Evolutionary conservation across 2,329 filamentous ascomycete species (phyloP), one percentile per base, ranked within the genome.

Genomic region (Sordariomycetes sp.): DNA sequence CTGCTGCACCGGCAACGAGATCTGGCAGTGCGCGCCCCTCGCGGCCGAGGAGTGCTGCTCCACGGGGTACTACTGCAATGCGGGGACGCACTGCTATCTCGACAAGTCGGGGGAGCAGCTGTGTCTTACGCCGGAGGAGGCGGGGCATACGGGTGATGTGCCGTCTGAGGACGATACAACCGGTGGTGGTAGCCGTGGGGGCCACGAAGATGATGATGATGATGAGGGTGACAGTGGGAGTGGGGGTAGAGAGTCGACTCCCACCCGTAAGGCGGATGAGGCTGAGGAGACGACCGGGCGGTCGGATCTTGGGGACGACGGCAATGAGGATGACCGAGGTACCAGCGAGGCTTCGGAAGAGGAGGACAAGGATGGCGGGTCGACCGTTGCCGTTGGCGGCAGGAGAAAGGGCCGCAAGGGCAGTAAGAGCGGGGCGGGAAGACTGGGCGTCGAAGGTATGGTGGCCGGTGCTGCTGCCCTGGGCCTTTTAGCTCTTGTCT

Each of bases 1-100:
- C 8, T 63, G 62, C 56, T 63, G 62, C 59, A 39, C 58, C 48
- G 62, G 62, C 22, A 53, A 54, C 51, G 22, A 59, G 8, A 54
- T 61, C 39, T 57, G 57, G 52, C 42, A 59, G 48, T 63, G 62
- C 60, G 62, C 62, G 61, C 62, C 62, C 25, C 34, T 56, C 3
- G 39, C 48, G 2, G 60, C 59, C 48, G 59, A 60, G 54, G 58
- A 54, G 20, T 62, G 61, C 59, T 63, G 62, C 52, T 32, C 48
- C 15, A 63, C 61, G 3, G 62, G 62, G 28, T 61, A 58, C 57
- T 63, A 56, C 60, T 61, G 61, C 53, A 53, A 56, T 15, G 57
- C 62, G 13, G 59, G 59, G 20, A 56, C 59, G 36, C 32, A 50
- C 8, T 63, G 62, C 56, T 56, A 58, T 13, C 56, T 60, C 56